Conservation (phyloP, 2,329 filamentous ascomycete genomes). For the Calycina herbarum region DNA sequence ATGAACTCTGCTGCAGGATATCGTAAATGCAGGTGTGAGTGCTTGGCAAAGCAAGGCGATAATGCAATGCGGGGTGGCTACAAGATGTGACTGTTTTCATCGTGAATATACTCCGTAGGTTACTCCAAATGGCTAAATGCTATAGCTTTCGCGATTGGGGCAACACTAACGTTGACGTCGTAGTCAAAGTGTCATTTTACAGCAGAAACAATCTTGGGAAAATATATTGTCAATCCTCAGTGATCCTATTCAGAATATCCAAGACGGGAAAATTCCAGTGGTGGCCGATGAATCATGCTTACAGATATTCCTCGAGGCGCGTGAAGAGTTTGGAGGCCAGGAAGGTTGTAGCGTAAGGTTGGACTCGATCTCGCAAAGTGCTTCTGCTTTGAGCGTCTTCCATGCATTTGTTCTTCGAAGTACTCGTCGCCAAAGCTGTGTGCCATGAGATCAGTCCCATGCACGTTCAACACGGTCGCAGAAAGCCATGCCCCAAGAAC, state of each 20-base stretch:
- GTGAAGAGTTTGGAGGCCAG: neutral
- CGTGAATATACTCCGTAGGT: neutral
- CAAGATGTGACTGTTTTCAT: neutral
- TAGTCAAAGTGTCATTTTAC: neutral
- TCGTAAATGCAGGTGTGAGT: conserved; percentile 7
- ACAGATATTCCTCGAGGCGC: neutral
- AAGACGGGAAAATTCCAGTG: neutral
- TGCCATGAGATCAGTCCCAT: conserved; percentile 6
- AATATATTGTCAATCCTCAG: neutral
- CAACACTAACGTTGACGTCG: neutral
- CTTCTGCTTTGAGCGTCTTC: conserved; percentile 1
- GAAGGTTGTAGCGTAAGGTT: conserved; percentile 6
- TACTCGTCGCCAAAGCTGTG: neutral
- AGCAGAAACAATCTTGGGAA: neutral
- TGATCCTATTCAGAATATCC: neutral
- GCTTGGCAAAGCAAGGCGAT: conserved; percentile 3
- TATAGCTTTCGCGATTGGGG: neutral
- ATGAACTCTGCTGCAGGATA: neutral
- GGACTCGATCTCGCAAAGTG: conserved; percentile 5
- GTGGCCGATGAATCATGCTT: conserved; percentile 9
- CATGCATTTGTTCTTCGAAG: neutral
- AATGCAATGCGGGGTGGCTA: conserved; percentile 10
- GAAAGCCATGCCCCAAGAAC: neutral
- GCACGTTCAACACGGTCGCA: neutral
- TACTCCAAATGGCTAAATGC: neutral